phyloP scores from a whole-genome alignment of 306 rosid species.

The Quercus cerris region DNA sequence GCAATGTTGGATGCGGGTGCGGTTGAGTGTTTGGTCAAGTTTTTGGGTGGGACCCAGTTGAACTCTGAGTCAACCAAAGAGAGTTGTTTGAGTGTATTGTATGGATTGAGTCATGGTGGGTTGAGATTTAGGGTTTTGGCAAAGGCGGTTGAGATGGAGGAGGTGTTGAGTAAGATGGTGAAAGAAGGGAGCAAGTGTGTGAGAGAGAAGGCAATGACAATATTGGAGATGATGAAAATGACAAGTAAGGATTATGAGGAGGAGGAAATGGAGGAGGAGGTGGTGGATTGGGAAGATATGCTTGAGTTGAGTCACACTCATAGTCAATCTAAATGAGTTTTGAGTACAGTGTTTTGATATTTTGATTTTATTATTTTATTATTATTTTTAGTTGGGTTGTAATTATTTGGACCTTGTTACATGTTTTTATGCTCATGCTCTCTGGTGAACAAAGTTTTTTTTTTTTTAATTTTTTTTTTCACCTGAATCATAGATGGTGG shows the following conservation, averaged over 20 bases:
- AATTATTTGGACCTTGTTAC: neutral
- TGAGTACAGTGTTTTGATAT: conserved; percentile 26
- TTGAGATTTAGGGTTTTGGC: conserved; percentile 82
- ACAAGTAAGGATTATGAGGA: conserved; percentile 47
- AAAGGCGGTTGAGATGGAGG: conserved; percentile 43
- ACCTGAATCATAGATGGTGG: neutral
- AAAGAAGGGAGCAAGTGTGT: conserved; percentile 43
- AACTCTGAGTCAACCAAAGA: conserved; percentile 40
- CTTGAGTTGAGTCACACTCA: conserved; percentile 47
- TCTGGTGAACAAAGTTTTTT: neutral
- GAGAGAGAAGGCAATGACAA: conserved; percentile 52
- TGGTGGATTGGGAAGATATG: conserved; percentile 73
- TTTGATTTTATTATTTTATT: neutral
- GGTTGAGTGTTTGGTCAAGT: conserved; percentile 57
- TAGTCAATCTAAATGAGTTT: conserved; percentile 19
- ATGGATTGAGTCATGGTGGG: conserved; percentile 65
- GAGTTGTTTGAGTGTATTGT: conserved; percentile 59
- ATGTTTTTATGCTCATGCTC: neutral
- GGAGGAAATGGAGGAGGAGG: conserved; percentile 57
- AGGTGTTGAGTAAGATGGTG: conserved; percentile 56
- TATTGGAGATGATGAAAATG: conserved; percentile 52
- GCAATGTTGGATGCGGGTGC: conserved; percentile 74
- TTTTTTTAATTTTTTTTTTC: neutral
- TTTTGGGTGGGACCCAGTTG: conserved; percentile 27
- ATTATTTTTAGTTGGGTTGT: neutral